phyloP scores from a whole-genome alignment of 2,329 filamentous ascomycete genomes.

The Cytospora paraplurivora region DNA sequence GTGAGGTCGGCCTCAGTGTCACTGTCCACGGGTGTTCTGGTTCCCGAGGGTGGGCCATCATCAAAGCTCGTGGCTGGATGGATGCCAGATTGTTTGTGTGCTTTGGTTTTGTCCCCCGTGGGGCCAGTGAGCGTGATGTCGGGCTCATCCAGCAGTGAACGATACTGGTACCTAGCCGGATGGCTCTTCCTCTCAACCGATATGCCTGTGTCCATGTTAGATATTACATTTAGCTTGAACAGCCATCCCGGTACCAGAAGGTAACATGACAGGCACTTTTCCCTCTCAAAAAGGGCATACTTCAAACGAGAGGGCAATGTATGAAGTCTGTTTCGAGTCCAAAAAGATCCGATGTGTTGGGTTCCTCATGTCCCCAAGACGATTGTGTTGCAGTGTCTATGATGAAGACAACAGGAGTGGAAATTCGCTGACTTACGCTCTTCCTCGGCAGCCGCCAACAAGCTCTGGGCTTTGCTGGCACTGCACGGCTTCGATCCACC shows the following conservation, averaged over 20 bases:
- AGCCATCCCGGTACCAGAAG: not conserved
- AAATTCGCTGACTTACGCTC: conserved; percentile 61
- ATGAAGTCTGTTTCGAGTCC: not conserved
- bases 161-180: conserved; percentile 52
- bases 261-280: not conserved
- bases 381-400: conserved; percentile 6
- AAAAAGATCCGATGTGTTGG: not conserved
- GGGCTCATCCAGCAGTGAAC: conserved; percentile 67
- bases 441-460: conserved; percentile 75
- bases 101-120: conserved; percentile 60
- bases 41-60: conserved; percentile 57
- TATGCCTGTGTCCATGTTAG: conserved; percentile 45
- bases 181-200: conserved; percentile 54
- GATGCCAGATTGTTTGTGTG: conserved; percentile 56
- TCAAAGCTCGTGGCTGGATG: conserved; percentile 89
- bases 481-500: conserved; percentile 28
- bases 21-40: conserved; percentile 67
- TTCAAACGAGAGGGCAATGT: not conserved
- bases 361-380: not conserved
- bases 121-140: conserved; percentile 66
- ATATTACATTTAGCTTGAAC: no score
- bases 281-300: not conserved
- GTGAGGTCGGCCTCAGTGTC: conserved; percentile 83
- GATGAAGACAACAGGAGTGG: not conserved
- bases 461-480: conserved; percentile 54